Percentiles rank a stretch among this genome's conserved stretches.
Conservation (phyloP, 164 flowering plant species). For the Stephania japonica region DNA sequence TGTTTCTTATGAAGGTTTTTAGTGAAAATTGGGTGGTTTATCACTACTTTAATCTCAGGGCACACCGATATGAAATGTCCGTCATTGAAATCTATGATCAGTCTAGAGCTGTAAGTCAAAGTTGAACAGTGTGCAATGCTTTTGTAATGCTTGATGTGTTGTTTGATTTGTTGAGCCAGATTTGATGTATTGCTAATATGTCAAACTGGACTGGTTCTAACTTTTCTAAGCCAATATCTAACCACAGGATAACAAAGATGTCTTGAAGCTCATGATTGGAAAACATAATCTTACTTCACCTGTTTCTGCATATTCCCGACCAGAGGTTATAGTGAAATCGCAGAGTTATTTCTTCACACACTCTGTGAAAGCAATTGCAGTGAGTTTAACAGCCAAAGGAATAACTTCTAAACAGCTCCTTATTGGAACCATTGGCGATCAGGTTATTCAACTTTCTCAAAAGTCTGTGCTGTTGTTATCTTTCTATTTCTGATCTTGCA, state of each 20-base stretch:
- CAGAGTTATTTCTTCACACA: conserved; percentile 89
- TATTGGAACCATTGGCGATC: conserved; percentile 93
- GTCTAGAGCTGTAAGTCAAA: conserved; percentile 78
- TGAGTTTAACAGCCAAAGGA: conserved; percentile 88
- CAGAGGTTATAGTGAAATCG: conserved; percentile 74
- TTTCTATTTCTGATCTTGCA: background rate
- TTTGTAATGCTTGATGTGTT: background rate
- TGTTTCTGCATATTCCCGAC: conserved; percentile 77
- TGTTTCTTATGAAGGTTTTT: conserved; percentile 52
- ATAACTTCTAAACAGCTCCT: conserved; percentile 96
- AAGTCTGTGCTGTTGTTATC: background rate
- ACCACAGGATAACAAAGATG: conserved; percentile 82
- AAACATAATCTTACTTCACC: conserved; percentile 93
- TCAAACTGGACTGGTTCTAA: background rate
- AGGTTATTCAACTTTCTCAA: conserved; percentile 36
- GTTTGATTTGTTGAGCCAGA: background rate
- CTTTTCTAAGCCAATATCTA: conserved; percentile 6
- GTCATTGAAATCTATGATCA: conserved; percentile 96
- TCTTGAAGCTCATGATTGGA: conserved; percentile 84
- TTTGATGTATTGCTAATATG: too few species aligned
- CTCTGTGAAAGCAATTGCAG: conserved; percentile 81
- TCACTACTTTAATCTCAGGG: conserved; percentile 97
- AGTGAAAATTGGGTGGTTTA: conserved; percentile 99
- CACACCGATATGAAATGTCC: conserved; percentile 96
- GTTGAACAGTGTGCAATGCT: conserved; percentile 8